Conservation (phyloP, 2,329 filamentous ascomycete genomes). For the Colletotrichum eremochloae region DNA sequence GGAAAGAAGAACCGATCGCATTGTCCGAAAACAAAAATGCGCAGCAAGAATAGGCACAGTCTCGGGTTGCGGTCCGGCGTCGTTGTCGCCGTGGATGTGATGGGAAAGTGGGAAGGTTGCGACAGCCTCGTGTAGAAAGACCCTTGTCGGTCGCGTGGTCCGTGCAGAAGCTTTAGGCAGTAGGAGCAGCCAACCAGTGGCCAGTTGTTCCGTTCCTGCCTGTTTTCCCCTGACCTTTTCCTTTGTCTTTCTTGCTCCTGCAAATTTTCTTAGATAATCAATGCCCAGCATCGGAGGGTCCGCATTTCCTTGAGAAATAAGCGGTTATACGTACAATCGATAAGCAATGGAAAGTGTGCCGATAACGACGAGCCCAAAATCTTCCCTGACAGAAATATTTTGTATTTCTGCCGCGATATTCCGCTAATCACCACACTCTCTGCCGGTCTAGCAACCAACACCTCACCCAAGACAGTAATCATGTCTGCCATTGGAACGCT, state of each 20-base stretch:
- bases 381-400: constrained; percentile 39
- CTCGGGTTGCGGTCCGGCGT: constrained; percentile 29
- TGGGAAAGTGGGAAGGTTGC: constrained; percentile 41
- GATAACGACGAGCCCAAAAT: constrained; percentile 33
- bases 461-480: constrained; percentile 44
- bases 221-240: constrained; percentile 17
- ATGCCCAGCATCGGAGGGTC: not conserved
- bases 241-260: not conserved
- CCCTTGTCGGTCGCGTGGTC: constrained; percentile 37
- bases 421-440: constrained; percentile 23
- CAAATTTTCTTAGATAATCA: constrained; percentile 8
- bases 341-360: not conserved
- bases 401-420: constrained; percentile 20
- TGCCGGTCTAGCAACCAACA: constrained; percentile 27
- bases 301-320: too few relatives aligned
- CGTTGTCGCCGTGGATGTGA: constrained; percentile 36
- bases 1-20: not conserved
- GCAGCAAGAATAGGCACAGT: constrained; percentile 16
- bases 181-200: constrained; percentile 31
- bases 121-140: constrained; percentile 43
- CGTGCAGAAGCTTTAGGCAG: constrained; percentile 39
- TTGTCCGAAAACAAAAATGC: not conserved
- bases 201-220: constrained; percentile 40
- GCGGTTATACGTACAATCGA: constrained; percentile 5
- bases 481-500: constrained; percentile 94